Percentiles rank a stretch among this genome's conserved stretches.
These are phyloP conservation scores for Tarenaya hassleriana DNA, from an alignment of 345 rosid species.

Conservation along the genomic window DNA sequence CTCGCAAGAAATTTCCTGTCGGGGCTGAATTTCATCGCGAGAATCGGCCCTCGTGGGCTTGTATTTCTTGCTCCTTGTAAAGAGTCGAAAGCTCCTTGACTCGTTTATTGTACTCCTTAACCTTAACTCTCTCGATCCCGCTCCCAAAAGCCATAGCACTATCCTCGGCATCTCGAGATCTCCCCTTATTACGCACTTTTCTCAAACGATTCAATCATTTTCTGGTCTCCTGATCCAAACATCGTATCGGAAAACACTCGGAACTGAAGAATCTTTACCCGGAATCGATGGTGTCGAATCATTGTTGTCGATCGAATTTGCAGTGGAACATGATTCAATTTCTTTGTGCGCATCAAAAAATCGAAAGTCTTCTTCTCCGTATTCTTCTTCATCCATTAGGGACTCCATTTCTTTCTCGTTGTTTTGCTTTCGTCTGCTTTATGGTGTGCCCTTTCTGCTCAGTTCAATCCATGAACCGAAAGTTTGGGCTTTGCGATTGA, in stretches of 20 bases:
- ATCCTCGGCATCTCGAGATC: conserved; percentile 2
- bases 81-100: conserved; percentile 63
- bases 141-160: conserved; percentile 19
- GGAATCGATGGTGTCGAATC: conserved; percentile 7
- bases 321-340: conserved; percentile 35
- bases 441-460: not conserved
- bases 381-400: conserved; percentile 47
- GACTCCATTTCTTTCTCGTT: conserved; percentile 50
- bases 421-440: too few relatives aligned
- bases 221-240: conserved; percentile 58
- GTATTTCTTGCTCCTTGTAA: conserved; percentile 49
- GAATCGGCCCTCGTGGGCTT: conserved; percentile 49
- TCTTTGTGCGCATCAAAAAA: conserved; percentile 78
- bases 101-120: conserved; percentile 37
- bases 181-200: conserved; percentile 11
- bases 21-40: conserved; percentile 56
- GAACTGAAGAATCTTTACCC: too few relatives aligned
- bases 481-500: conserved; percentile 30
- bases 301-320: conserved; percentile 12
- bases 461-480: conserved; percentile 62
- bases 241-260: conserved; percentile 36
- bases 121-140: conserved; percentile 45
- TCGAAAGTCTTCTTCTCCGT: conserved; percentile 42
- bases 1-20: conserved; percentile 66
- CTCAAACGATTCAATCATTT: conserved; percentile 49